Conservation (phyloP, 129 eudicot genomes). For the Centella asiatica region DNA sequence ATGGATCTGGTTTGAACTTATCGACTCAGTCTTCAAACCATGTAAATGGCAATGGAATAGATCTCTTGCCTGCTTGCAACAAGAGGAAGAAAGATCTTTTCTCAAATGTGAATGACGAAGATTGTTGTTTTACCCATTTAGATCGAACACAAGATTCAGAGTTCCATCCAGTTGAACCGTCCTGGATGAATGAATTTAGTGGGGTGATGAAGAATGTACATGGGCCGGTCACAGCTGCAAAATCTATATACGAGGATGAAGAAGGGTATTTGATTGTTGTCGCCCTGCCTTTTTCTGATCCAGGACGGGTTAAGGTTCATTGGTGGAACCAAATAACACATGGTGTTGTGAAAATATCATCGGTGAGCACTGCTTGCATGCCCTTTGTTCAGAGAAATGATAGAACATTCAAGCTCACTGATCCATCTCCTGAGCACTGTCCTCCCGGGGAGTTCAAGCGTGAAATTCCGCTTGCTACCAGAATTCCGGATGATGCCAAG, state of each 20-base stretch:
- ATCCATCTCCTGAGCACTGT: slow-evolving; percentile 63
- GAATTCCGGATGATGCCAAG: slow-evolving; percentile 75
- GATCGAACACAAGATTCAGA: slow-evolving; percentile 30
- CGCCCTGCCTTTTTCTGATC: slow-evolving; percentile 68
- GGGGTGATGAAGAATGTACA: slow-evolving; percentile 51
- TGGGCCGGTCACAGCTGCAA: slow-evolving; percentile 72
- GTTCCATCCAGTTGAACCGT: slow-evolving; percentile 35
- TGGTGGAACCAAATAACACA: slow-evolving; percentile 71
- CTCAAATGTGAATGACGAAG: slow-evolving; percentile 46
- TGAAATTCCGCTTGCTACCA: slow-evolving; percentile 53
- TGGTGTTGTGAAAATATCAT: slow-evolving; percentile 64
- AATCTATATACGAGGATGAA: slow-evolving; percentile 72
- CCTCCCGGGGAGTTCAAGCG: slow-evolving; percentile 72
- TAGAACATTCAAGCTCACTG: slow-evolving; percentile 52
- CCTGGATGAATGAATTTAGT: slow-evolving; percentile 51
- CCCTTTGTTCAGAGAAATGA: slow-evolving; percentile 46
- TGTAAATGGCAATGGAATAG: slow-evolving; percentile 39
- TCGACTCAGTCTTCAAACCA: slow-evolving; percentile 39
- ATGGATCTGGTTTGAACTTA: slow-evolving; percentile 46
- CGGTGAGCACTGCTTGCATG: slow-evolving; percentile 54
- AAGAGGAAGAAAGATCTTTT: slow-evolving; percentile 47
- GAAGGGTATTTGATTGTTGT: slow-evolving; percentile 70
- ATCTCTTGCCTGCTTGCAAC: slow-evolving; percentile 34
- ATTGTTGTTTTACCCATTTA: slow-evolving; percentile 28
- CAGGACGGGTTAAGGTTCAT: slow-evolving; percentile 58